Evolutionary conservation across 2,329 filamentous ascomycete genomes (phyloP), one percentile per base, ranked within the genome.

Genomic region (Leptoxyphium fumago): DNA sequence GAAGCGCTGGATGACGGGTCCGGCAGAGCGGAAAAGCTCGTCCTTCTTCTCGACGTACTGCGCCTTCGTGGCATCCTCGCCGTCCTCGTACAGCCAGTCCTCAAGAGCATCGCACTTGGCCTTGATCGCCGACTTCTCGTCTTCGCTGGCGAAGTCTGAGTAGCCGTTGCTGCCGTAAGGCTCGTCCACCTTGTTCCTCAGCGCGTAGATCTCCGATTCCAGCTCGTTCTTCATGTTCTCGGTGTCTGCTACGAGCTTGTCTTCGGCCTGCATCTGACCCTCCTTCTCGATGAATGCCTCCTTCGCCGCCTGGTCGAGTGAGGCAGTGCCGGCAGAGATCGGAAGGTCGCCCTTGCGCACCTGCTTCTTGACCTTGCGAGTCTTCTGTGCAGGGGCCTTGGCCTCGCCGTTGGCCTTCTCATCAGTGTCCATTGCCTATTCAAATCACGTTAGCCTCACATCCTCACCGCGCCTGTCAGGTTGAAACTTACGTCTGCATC

Each of bases 141-240:
- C 85, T 5, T 95, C 88, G 57, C 71, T 91, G 50, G 84, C 82
- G 52, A 94, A 87, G 41, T 94, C 84, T 52, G 86, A 71, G 50
- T 60, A 61, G 17, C 58, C 58, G 42, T 59, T 60, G 48, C 52
- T 55, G 45, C 50, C 47, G 64, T 93, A 95, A 55, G 86, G 77
- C 58, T 93, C 87, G 54, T 95, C 86, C 43, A 96, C 77, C 78
- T 95, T 95, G 69, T 86, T 86, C 56, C 89, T 84, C 62, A 94
- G 76, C 59, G 96, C 88, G 69, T 98, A 98, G 68, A 96, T 95
- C 69, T 82, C 94, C 18, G 85, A 80, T 74, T 98, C 91, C 43
- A 98, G 84, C 70, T 96, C 89, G 72, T 98, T 98, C 85, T 96
- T 98, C 79, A 94, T 94, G 73, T 96, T 87, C 64, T 96, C 91